Evolutionary conservation across 139 green algal genomes (phyloP).

Genomic region (Zygnema circumcarinatum): DNA sequence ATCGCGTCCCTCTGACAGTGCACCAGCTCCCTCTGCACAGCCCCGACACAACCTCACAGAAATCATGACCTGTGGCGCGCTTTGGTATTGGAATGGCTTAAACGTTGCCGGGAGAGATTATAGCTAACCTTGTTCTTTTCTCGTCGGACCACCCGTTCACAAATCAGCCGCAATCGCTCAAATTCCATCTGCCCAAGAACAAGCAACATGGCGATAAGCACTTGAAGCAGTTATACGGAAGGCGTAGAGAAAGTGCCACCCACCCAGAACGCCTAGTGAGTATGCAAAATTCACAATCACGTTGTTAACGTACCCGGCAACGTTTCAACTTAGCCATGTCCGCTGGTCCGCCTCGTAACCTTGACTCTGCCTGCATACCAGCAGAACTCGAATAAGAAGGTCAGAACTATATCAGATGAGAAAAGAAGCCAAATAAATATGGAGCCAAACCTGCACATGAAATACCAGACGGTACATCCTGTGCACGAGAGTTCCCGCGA

Average conservation of each 20-base stretch:
- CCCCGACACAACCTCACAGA: not conserved
- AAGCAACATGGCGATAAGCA: not conserved
- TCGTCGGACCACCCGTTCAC: conserved; percentile 9
- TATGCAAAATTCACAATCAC: too few species aligned
- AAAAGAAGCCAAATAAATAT: too few species aligned
- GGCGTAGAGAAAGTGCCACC: too few species aligned
- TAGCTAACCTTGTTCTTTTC: conserved; percentile 10
- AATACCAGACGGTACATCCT: too few species aligned
- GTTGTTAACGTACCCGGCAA: not conserved
- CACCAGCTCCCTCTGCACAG: not conserved
- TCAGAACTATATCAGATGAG: too few species aligned
- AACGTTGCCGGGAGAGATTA: too few species aligned
- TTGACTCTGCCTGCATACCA: conserved; percentile 7
- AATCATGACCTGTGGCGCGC: too few species aligned
- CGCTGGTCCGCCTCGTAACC: not conserved
- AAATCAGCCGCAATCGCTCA: conserved; percentile 18
- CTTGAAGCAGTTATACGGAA: not conserved
- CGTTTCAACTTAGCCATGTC: conserved; percentile 6
- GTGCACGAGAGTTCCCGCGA: too few species aligned
- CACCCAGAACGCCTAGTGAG: too few species aligned
- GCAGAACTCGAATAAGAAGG: too few species aligned
- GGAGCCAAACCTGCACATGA: too few species aligned
- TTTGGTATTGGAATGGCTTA: too few species aligned
- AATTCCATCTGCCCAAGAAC: conserved; percentile 6
- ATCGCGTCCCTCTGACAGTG: not conserved